Conservation (phyloP, 805 yeast species). For the Wickerhamomyces strasburgensis region DNA sequence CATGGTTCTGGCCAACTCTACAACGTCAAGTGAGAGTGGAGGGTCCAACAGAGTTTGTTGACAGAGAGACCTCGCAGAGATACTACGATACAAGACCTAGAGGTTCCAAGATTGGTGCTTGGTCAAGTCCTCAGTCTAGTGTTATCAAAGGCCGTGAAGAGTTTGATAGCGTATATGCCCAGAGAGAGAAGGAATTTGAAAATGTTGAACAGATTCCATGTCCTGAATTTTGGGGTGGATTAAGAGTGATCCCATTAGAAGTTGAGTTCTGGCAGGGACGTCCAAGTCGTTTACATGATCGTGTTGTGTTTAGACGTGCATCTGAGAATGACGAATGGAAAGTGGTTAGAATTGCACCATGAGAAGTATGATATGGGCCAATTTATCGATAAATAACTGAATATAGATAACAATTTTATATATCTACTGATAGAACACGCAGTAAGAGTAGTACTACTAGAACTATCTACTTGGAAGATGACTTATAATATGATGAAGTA, state of each 20-base stretch:
- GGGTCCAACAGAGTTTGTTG: conserved; percentile 72
- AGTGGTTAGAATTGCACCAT: conserved; percentile 70
- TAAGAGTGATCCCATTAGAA: conserved; percentile 81
- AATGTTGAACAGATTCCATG: conserved; percentile 68
- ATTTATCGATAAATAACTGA: neutral
- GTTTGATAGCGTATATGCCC: conserved; percentile 48
- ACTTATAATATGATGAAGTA: too few species aligned
- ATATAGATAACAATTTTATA: too few species aligned
- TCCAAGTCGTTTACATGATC: conserved; percentile 81
- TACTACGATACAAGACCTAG: conserved; percentile 88
- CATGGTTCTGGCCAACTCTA: conserved; percentile 86
- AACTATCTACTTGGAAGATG: too few species aligned
- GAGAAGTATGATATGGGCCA: conserved; percentile 1
- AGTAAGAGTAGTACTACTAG: too few species aligned
- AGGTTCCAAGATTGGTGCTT: conserved; percentile 92
- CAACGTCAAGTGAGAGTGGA: conserved; percentile 95
- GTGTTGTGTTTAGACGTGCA: conserved; percentile 67
- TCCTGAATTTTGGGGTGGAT: conserved; percentile 96
- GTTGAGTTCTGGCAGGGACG: conserved; percentile 99
- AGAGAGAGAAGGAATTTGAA: conserved; percentile 52
- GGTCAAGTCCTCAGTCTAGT: conserved; percentile 89
- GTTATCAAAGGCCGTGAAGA: conserved; percentile 53
- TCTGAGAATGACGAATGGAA: conserved; percentile 52
- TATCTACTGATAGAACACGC: too few species aligned
- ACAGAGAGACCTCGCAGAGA: conserved; percentile 65